phyloP scores from a whole-genome alignment of 345 rosid species.

The Rubroshorea leprosula region DNA sequence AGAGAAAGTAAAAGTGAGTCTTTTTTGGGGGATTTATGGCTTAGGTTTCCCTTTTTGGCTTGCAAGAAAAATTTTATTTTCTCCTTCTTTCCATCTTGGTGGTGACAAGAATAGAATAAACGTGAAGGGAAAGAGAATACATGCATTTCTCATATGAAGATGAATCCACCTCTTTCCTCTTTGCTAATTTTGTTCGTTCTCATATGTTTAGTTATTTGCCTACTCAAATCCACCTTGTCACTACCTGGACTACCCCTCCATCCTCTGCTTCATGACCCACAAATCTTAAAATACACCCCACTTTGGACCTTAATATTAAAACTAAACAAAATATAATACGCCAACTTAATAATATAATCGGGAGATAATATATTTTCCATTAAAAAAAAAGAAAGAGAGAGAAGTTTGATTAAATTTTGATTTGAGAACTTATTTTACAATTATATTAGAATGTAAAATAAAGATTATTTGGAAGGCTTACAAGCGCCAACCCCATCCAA shows the following conservation, averaged over 20 bases:
- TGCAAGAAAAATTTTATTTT: slow-evolving; percentile 11
- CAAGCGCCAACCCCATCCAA: no score
- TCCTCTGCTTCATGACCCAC: slow-evolving; percentile 1
- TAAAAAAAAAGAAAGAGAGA: no score
- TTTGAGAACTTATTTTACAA: no score
- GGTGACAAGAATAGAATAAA: slow-evolving; percentile 26
- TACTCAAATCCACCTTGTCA: background rate
- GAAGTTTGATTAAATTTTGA: no score
- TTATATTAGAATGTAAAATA: no score
- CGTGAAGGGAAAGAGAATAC: background rate
- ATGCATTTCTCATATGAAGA: slow-evolving; percentile 11
- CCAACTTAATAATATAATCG: no score
- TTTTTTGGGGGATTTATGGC: slow-evolving; percentile 16
- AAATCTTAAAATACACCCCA: slow-evolving; percentile 1
- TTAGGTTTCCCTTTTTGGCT: slow-evolving; percentile 21
- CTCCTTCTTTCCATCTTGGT: slow-evolving; percentile 3
- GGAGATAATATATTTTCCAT: no score
- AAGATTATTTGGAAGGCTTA: no score
- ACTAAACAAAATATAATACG: no score
- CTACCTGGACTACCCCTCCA: background rate
- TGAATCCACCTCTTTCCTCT: slow-evolving; percentile 29
- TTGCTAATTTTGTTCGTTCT: background rate
- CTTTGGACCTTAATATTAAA: background rate
- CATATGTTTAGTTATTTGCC: background rate
- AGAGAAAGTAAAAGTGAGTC: slow-evolving; percentile 8